phyloP scores from a whole-genome alignment of 2,329 filamentous ascomycete genomes.

The Lasiodiplodia sp. region DNA sequence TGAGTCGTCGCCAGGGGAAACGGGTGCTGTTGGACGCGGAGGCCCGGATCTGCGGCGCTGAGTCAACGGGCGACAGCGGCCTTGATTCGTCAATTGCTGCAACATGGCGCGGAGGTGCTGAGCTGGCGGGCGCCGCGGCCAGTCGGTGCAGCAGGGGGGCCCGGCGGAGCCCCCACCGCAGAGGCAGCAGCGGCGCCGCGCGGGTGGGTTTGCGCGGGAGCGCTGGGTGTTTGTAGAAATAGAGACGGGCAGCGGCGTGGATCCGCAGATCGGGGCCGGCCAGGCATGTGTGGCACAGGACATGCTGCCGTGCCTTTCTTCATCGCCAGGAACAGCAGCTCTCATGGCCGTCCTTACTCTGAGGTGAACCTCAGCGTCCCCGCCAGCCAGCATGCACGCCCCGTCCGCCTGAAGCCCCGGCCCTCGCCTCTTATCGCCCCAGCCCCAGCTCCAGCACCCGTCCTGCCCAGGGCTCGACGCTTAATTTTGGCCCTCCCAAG shows the following conservation, averaged over 20 bases:
- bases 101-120: constrained; percentile 17
- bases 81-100: constrained; percentile 23
- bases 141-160: constrained; percentile 15
- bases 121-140: constrained; percentile 15
- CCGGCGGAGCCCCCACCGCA: constrained; percentile 12
- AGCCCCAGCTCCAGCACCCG: background rate
- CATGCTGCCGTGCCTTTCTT: constrained; percentile 29
- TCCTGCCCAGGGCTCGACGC: constrained; percentile 27
- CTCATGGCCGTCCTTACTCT: constrained; percentile 24
- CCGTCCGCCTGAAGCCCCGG: constrained; percentile 13
- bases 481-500: constrained; percentile 12
- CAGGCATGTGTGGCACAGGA: background rate
- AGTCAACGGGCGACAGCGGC: constrained; percentile 21
- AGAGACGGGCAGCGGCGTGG: constrained; percentile 8
- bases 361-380: constrained; percentile 20
- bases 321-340: constrained; percentile 28
- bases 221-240: background rate
- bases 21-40: background rate
- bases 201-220: background rate
- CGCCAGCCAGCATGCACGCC: constrained; percentile 12
- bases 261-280: constrained; percentile 9
- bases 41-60: constrained; percentile 26
- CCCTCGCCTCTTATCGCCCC: constrained; percentile 1
- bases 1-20: constrained; percentile 17
- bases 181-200: background rate